Percentiles rank a stretch among this genome's conserved stretches.
These are phyloP conservation scores for Mucor lusitanicus DNA, from an alignment of 371 early-diverging fungal genomes.

Conservation along the genomic window DNA sequence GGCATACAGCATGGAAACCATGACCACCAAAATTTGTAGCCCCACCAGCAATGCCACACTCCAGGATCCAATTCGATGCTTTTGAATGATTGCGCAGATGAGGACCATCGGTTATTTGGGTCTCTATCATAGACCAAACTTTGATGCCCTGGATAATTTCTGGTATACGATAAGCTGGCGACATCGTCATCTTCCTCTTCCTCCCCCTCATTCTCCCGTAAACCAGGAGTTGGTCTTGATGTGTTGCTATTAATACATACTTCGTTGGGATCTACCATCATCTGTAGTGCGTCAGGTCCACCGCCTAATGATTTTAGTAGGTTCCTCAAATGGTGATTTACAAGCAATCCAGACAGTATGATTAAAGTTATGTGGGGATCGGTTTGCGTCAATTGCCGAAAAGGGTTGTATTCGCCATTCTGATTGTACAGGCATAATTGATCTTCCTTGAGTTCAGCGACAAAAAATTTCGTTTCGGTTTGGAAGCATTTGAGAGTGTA, in stretches of 20 bases:
- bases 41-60: slow-evolving; percentile 44
- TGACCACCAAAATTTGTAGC: slow-evolving; percentile 46
- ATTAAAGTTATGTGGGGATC: slow-evolving; percentile 29
- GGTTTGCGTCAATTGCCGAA: not conserved
- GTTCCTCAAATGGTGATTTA: slow-evolving; percentile 28
- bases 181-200: slow-evolving; percentile 25
- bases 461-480: slow-evolving; percentile 12
- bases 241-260: not conserved
- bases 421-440: not conserved
- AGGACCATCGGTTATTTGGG: slow-evolving; percentile 4
- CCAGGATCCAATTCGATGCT: slow-evolving; percentile 49
- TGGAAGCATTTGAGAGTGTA: slow-evolving; percentile 15
- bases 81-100: slow-evolving; percentile 36
- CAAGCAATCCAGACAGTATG: slow-evolving; percentile 30
- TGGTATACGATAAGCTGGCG: slow-evolving; percentile 19
- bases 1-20: slow-evolving; percentile 53
- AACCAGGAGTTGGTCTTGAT: not conserved
- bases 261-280: slow-evolving; percentile 25
- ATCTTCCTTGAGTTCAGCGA: slow-evolving; percentile 11
- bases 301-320: slow-evolving; percentile 32
- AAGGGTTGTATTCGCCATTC: slow-evolving; percentile 2
- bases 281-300: slow-evolving; percentile 30
- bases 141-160: slow-evolving; percentile 32
- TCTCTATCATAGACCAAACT: slow-evolving; percentile 23
- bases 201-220: slow-evolving; percentile 1